Base-by-base conservation (phyloP, 192 early-diverging fungal species). In the Linnemannia exigua region DNA sequence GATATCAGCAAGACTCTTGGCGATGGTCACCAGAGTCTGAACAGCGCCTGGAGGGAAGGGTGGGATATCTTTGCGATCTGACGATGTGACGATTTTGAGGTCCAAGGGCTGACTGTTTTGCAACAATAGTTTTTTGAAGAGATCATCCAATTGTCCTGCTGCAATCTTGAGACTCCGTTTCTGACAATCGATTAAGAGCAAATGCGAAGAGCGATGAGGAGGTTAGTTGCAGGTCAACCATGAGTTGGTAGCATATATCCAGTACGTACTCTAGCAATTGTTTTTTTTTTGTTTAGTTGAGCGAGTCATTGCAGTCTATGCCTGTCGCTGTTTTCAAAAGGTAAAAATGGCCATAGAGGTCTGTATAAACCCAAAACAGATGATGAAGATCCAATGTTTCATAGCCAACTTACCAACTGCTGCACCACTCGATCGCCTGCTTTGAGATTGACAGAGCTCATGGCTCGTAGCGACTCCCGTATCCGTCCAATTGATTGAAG, bases 1-100 rank as follows among this genome's bases (percentile, higher is more conserved):
- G 3, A 87, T 90, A 4, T 90, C 88, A 9, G 88, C 84, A 6
- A 93, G 80, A 66, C 90, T 91, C 17, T 89, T 91, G 15, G 91
- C 86, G 44, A 93, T 35, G 70, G 61, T 82, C 22, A 75, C 72
- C 44, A 88, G 52, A 28, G 84, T 87, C 70, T 88, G 81, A 19
- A 70, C 67, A 1, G 81, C 68, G 15, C 51, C 31, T 50, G 52
- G 35, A 22, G 90, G 84, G 19, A 88, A 76, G 8, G 78, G 66
- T 68, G 88, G 88, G 20, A 89, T 89, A 38, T 89, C 88, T 68
- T 86, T 86, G 74, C 84, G 84, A 35, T 86, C 84, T 8, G 84
- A 71, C 1, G 84, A 86, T 19, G 84, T 86, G 44, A 86, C 84
- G 47, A 80, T 77, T 48, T 80, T 86, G 31, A 86, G 78, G 46